These are phyloP conservation scores for Rubroshorea leprosula DNA, from an alignment of 345 rosid species.

Conservation along the genomic window DNA sequence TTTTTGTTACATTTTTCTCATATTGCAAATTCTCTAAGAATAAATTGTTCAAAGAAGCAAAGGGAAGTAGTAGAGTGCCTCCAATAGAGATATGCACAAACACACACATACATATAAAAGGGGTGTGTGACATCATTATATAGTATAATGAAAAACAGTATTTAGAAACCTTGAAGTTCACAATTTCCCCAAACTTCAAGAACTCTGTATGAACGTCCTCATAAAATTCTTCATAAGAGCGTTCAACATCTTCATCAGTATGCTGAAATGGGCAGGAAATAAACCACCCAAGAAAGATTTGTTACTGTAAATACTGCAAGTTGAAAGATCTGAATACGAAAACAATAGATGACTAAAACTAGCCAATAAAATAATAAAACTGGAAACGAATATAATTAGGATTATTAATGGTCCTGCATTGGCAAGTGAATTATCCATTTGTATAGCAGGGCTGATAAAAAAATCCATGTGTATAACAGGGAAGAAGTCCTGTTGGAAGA, in stretches of 20 bases:
- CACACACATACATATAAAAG: no score
- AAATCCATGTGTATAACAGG: no score
- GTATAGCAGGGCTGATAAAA: no score
- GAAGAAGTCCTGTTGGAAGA: neutral
- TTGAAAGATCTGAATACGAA: neutral
- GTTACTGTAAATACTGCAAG: neutral
- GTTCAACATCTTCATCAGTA: constrained; percentile 90
- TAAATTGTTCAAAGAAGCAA: neutral
- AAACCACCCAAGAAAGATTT: constrained; percentile 15
- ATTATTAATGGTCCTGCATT: no score
- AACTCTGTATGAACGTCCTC: constrained; percentile 98
- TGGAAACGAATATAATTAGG: no score
- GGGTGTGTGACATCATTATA: neutral
- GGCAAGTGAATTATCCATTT: no score
- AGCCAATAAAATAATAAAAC: no score
- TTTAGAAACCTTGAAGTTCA: constrained; percentile 84
- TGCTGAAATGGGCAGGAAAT: constrained; percentile 43
- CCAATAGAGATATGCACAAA: no score
- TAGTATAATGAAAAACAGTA: constrained; percentile 5
- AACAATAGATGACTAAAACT: no score
- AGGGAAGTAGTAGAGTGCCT: neutral
- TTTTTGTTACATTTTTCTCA: neutral
- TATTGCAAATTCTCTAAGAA: neutral
- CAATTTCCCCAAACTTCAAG: constrained; percentile 85
- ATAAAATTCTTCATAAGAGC: constrained; percentile 79